A percentile compares a stretch with the other conserved stretches of the same genome.
Evolutionary conservation across 1,284 basidiomycete genomes (phyloP).

Genomic region (Mycosarcoma mackinlayi): DNA sequence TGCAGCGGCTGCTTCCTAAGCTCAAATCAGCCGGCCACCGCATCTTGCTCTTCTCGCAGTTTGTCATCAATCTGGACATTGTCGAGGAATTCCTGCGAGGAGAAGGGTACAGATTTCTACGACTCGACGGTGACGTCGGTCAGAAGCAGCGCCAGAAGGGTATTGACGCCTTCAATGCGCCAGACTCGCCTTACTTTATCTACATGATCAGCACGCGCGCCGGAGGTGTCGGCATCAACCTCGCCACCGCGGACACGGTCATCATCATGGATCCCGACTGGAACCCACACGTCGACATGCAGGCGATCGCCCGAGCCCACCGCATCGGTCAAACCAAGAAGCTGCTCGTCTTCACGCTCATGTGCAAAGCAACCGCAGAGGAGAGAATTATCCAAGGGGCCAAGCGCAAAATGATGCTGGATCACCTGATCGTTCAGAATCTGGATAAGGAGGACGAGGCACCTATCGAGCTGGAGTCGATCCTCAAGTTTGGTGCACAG

Average conservation of each 20-base stretch:
- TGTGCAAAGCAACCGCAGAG: slow-evolving; percentile 68
- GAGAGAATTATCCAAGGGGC: slow-evolving; percentile 67
- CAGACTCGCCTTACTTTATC: slow-evolving; percentile 75
- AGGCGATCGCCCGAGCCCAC: slow-evolving; percentile 91
- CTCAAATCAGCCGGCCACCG: slow-evolving; percentile 66
- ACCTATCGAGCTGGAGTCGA: slow-evolving; percentile 62
- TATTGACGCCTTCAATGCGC: slow-evolving; percentile 92
- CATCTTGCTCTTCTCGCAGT: slow-evolving; percentile 64
- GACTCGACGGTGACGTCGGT: slow-evolving; percentile 56
- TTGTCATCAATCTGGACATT: slow-evolving; percentile 67
- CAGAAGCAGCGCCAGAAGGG: slow-evolving; percentile 56
- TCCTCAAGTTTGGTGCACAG: slow-evolving; percentile 67
- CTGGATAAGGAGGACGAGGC: slow-evolving; percentile 56
- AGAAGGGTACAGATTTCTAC: slow-evolving; percentile 64
- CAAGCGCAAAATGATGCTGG: slow-evolving; percentile 67
- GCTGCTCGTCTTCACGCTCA: slow-evolving; percentile 69
- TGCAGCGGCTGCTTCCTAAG: slow-evolving; percentile 66
- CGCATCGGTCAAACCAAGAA: slow-evolving; percentile 71
- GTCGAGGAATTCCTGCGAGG: slow-evolving; percentile 66
- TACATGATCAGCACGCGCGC: slow-evolving; percentile 67
- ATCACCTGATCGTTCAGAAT: slow-evolving; percentile 68
- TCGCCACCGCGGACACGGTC: slow-evolving; percentile 81
- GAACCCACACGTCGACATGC: slow-evolving; percentile 83
- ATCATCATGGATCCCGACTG: slow-evolving; percentile 94
- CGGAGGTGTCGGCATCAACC: slow-evolving; percentile 70